Conservation (phyloP, 2,329 filamentous ascomycete species). For the Colletotrichum sp. region DNA sequence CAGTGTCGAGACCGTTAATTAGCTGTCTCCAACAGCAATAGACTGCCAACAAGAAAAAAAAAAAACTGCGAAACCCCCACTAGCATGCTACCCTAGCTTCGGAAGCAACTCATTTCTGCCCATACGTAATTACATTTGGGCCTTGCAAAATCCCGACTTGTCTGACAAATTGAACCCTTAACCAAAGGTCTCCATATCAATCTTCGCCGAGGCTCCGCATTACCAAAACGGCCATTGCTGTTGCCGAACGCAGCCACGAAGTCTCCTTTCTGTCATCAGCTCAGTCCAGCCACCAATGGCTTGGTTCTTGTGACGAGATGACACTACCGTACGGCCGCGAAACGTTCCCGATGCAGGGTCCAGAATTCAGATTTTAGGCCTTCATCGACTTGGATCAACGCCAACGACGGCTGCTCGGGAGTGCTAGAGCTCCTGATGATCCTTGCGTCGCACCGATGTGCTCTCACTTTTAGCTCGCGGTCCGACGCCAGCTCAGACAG, state of each 20-base stretch:
- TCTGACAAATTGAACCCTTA: neutral
- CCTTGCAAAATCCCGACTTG: constrained; percentile 11
- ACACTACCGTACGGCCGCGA: neutral
- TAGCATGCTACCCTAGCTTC: neutral
- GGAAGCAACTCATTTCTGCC: neutral
- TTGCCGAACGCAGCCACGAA: constrained; percentile 2
- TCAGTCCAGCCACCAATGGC: neutral
- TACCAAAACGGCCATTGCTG: neutral
- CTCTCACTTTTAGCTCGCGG: neutral
- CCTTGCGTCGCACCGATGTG: neutral
- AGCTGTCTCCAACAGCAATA: neutral
- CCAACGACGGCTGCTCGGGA: neutral
- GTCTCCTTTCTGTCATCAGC: neutral
- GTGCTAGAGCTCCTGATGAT: neutral
- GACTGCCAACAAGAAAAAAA: neutral
- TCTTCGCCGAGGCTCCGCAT: neutral
- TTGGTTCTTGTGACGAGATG: neutral
- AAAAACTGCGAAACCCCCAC: neutral
- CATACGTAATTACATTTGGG: constrained; percentile 1
- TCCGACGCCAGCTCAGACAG: neutral
- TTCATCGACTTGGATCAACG: neutral
- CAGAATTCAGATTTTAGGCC: neutral
- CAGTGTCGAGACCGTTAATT: neutral
- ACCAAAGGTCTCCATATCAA: constrained; percentile 2
- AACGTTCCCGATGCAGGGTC: constrained; percentile 8